Evolutionary conservation across 495 filamentous ascomycete genomes (phyloP).

Genomic region (Hyaloscypha hepaticicola): DNA sequence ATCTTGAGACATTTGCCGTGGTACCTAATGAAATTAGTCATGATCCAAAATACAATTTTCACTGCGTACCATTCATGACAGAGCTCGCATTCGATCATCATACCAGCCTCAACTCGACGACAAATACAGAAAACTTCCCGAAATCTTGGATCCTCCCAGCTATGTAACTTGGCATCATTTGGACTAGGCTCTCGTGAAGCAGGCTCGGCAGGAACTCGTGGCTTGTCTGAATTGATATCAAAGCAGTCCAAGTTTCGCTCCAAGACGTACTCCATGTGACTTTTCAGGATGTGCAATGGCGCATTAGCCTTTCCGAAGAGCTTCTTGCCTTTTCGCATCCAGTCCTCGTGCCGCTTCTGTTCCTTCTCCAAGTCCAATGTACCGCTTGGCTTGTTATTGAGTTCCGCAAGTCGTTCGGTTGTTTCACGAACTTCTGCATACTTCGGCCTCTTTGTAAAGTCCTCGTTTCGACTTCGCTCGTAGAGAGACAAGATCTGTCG

Average conservation of each 20-base stretch:
- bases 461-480: slow-evolving; percentile 69
- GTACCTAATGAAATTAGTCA: slow-evolving; percentile 58
- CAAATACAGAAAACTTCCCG: slow-evolving; percentile 97
- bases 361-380: slow-evolving; percentile 93
- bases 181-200: slow-evolving; percentile 83
- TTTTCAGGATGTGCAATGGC: slow-evolving; percentile 88
- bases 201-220: slow-evolving; percentile 87
- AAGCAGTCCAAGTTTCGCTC: slow-evolving; percentile 89
- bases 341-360: slow-evolving; percentile 95
- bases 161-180: slow-evolving; percentile 48
- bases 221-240: slow-evolving; percentile 80
- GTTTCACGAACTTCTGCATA: slow-evolving; percentile 90
- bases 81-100: slow-evolving; percentile 99
- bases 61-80: slow-evolving; percentile 89
- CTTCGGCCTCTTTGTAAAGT: slow-evolving; percentile 77
- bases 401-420: slow-evolving; percentile 78
- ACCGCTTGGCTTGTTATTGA: slow-evolving; percentile 88
- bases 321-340: slow-evolving; percentile 99
- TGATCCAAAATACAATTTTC: slow-evolving; percentile 18
- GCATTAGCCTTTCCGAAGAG: slow-evolving; percentile 98
- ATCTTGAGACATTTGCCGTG: slow-evolving; percentile 99
- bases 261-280: slow-evolving; percentile 91
- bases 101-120: slow-evolving; percentile 85
- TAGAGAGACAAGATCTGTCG: slow-evolving; percentile 78
- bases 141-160: slow-evolving; percentile 50